A percentile compares a stretch with the other conserved stretches of the same genome.
These are phyloP conservation scores for Radiomyces spectabilis DNA, from an alignment of 192 early-diverging fungal species.

Conservation along the genomic window DNA sequence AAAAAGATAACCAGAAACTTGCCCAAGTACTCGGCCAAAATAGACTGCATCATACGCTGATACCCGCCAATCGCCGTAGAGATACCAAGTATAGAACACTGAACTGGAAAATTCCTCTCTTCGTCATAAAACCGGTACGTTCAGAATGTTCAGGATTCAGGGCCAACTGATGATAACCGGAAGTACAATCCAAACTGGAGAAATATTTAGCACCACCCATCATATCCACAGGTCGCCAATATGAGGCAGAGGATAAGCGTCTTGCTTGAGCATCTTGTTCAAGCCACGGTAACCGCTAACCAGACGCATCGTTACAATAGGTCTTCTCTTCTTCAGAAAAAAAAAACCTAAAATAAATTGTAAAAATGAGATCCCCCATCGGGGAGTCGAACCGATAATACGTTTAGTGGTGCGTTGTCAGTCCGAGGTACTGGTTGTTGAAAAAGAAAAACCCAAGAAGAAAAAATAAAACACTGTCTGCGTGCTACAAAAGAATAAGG, in stretches of 20 bases:
- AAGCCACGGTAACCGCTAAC: slow-evolving; percentile 8
- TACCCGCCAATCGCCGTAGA: background rate
- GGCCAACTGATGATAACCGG: background rate
- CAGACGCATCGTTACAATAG: background rate
- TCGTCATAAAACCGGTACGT: background rate
- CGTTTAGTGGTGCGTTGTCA: no score
- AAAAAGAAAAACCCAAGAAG: no score
- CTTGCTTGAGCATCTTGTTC: slow-evolving; percentile 32
- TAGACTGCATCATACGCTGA: background rate
- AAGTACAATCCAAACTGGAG: slow-evolving; percentile 32
- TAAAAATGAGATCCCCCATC: no score
- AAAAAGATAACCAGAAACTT: background rate
- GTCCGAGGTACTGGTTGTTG: no score
- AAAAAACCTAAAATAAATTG: no score
- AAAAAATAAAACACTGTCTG: no score
- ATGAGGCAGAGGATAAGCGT: slow-evolving; percentile 42
- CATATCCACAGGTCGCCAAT: slow-evolving; percentile 34
- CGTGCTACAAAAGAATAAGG: no score
- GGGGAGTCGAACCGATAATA: no score
- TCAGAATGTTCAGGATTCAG: background rate
- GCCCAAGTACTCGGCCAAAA: no score
- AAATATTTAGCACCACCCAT: slow-evolving; percentile 14
- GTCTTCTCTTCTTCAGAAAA: background rate
- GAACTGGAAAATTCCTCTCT: background rate
- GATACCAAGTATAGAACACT: background rate